phyloP scores from a whole-genome alignment of 1,284 basidiomycete species.

The Ceratobasidium papillatum region DNA sequence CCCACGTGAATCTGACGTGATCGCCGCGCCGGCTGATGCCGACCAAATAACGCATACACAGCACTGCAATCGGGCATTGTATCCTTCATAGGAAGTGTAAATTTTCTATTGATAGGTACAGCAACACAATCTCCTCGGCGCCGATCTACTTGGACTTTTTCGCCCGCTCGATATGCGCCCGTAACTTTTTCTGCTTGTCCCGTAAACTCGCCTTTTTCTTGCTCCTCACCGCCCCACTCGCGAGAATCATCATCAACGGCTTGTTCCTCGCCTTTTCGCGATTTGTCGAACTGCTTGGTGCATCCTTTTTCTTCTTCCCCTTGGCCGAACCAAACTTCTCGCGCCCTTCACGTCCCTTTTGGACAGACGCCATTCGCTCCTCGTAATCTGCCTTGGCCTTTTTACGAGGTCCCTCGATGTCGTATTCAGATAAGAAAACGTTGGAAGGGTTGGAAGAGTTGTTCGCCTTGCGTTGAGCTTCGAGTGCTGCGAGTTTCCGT shows the following conservation, averaged over 20 bases:
- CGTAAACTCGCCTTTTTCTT: conserved; percentile 90
- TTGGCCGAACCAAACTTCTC: conserved; percentile 93
- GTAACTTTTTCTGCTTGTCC: conserved; percentile 82
- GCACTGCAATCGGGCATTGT: neutral
- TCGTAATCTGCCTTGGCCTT: conserved; percentile 95
- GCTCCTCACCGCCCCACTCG: conserved; percentile 74
- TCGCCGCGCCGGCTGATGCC: conserved; percentile 22
- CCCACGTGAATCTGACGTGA: conserved; percentile 39
- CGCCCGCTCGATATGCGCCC: conserved; percentile 74
- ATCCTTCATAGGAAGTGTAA: neutral
- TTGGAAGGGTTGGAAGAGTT: conserved; percentile 53
- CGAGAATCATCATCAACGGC: conserved; percentile 91
- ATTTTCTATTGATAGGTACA: neutral
- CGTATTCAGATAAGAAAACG: conserved; percentile 84
- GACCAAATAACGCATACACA: neutral
- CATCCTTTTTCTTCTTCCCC: conserved; percentile 87
- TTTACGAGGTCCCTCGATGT: conserved; percentile 94
- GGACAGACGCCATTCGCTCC: conserved; percentile 91
- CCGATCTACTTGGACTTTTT: conserved; percentile 61
- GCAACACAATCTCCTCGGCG: conserved; percentile 47
- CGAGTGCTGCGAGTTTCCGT: conserved; percentile 83
- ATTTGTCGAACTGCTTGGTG: conserved; percentile 85
- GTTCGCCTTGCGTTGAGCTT: conserved; percentile 71
- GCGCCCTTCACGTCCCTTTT: conserved; percentile 92
- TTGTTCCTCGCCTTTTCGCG: conserved; percentile 90